phyloP scores from a whole-genome alignment of 371 early-diverging fungal genomes.

The Rhizopus arrhizus region DNA sequence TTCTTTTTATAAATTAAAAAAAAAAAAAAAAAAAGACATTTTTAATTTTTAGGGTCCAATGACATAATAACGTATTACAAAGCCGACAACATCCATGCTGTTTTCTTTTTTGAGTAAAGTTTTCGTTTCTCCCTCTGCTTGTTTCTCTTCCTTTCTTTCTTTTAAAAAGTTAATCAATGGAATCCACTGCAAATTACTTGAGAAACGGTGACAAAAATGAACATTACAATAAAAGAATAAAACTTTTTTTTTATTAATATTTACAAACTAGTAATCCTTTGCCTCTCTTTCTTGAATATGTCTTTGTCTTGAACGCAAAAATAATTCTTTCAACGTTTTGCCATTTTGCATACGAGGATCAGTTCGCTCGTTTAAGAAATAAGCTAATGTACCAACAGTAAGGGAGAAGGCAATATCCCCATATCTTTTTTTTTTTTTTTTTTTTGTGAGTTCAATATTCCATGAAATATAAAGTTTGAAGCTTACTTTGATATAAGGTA shows the following conservation, averaged over 20 bases:
- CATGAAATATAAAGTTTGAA: no score
- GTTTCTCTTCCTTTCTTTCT: no score
- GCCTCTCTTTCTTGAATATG: conserved; percentile 41
- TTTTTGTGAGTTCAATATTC: not conserved
- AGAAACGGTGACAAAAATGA: no score
- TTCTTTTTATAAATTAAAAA: not conserved
- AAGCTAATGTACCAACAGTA: conserved; percentile 54
- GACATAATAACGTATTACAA: not conserved
- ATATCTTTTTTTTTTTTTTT: conserved; percentile 25
- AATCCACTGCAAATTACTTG: no score
- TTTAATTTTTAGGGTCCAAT: not conserved
- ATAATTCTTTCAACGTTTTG: conserved; percentile 43
- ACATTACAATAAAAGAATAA: not conserved
- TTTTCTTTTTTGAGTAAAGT: no score
- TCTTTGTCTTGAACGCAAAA: conserved; percentile 35
- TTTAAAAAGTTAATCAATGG: no score
- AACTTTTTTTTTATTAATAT: not conserved
- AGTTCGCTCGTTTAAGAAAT: conserved; percentile 54
- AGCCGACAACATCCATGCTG: no score
- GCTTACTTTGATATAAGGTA: conserved; percentile 49
- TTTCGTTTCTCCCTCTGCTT: no score
- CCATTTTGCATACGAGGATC: conserved; percentile 54
- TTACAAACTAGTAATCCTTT: conserved; percentile 4
- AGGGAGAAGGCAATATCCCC: conserved; percentile 52
- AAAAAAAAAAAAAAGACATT: not conserved